These are phyloP conservation scores for Dicorynia guianensis DNA, from an alignment of 306 rosid genomes.

Conservation along the genomic window DNA sequence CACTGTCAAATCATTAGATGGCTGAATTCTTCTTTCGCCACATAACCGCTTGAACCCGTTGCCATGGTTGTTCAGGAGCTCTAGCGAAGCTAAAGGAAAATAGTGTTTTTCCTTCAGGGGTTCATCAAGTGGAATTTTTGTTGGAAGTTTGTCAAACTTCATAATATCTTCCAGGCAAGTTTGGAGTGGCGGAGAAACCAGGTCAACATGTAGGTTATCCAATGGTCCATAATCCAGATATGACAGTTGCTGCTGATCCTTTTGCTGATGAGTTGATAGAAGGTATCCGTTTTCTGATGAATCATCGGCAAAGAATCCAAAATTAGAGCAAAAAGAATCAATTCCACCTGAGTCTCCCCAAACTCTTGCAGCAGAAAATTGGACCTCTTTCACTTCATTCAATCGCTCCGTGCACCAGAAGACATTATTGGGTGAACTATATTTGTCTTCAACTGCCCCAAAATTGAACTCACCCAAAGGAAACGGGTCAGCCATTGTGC, in stretches of 20 bases:
- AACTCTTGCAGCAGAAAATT: conserved; percentile 35
- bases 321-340: conserved; percentile 42
- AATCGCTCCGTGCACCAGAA: conserved; percentile 38
- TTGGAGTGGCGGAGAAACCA: conserved; percentile 53
- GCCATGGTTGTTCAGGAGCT: conserved; percentile 58
- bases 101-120: conserved; percentile 33
- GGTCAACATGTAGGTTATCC: conserved; percentile 47
- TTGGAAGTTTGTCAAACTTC: conserved; percentile 36
- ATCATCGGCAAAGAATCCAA: conserved; percentile 37
- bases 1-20: conserved; percentile 6
- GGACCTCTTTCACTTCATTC: conserved; percentile 22
- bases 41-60: conserved; percentile 48
- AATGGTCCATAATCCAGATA: conserved; percentile 42
- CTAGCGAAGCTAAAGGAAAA: conserved; percentile 55
- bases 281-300: conserved; percentile 28
- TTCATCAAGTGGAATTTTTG: conserved; percentile 33
- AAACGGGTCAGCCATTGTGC: conserved; percentile 45
- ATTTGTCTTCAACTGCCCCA: conserved; percentile 39
- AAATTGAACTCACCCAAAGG: conserved; percentile 41
- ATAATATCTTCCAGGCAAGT: conserved; percentile 26
- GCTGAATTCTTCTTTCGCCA: conserved; percentile 45
- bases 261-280: conserved; percentile 41
- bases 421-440: conserved; percentile 38
- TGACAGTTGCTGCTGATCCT: conserved; percentile 43
- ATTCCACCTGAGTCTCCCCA: conserved; percentile 33